Conservation (phyloP, 164 flowering plant genomes). For the Dillenia turbinata region DNA sequence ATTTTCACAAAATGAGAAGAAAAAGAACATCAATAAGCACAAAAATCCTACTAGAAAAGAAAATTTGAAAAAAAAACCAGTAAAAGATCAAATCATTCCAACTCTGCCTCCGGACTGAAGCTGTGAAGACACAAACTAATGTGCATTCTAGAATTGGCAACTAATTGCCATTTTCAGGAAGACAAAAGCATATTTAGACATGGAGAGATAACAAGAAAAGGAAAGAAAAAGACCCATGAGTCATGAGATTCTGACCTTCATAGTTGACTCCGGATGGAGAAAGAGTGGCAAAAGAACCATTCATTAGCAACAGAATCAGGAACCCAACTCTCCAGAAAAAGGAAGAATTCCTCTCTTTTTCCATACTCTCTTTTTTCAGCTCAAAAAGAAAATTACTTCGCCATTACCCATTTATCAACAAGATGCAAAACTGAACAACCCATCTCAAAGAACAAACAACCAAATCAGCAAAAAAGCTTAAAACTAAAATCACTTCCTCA, state of each 20-base stretch:
- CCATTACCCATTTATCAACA: slow-evolving; percentile 13
- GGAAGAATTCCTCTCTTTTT: slow-evolving; percentile 14
- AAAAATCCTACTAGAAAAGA: no score
- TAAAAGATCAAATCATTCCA: no score
- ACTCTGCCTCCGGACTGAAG: no score
- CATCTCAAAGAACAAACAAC: slow-evolving; percentile 13
- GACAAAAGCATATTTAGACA: neutral
- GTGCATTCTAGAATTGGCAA: no score
- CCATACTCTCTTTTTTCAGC: slow-evolving; percentile 32
- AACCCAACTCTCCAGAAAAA: slow-evolving; percentile 36
- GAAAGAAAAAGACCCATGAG: neutral
- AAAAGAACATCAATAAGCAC: neutral
- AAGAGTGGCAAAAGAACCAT: slow-evolving; percentile 60
- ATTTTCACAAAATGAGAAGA: neutral
- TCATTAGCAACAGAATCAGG: slow-evolving; percentile 47
- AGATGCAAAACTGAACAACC: slow-evolving; percentile 17
- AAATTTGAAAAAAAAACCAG: no score
- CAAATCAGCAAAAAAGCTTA: slow-evolving; percentile 1
- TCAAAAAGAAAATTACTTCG: slow-evolving; percentile 11
- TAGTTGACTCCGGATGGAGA: slow-evolving; percentile 88
- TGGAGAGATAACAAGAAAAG: slow-evolving; percentile 1
- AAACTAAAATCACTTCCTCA: neutral
- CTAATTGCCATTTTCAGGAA: neutral
- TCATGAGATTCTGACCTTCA: slow-evolving; percentile 62
- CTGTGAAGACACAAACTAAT: no score